Evolutionary conservation across 768 basidiomycete species (phyloP).

Genomic region (Tulasnella sp.): DNA sequence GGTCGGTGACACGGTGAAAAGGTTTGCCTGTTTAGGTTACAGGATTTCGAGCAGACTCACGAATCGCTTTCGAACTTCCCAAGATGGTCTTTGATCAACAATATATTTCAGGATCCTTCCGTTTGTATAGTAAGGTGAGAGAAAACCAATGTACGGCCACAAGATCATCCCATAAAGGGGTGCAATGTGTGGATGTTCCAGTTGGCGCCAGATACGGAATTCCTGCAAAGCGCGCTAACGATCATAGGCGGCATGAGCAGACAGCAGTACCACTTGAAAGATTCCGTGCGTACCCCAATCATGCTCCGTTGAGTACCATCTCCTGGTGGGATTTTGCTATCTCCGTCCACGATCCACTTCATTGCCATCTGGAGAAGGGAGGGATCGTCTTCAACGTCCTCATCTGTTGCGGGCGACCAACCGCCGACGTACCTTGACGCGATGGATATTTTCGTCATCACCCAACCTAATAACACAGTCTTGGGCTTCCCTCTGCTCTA

Average conservation of each 20-base stretch:
- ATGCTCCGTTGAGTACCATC: background rate
- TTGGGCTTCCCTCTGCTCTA: background rate
- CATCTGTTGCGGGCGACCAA: too few species aligned
- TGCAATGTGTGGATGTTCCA: constrained; percentile 10
- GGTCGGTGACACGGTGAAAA: background rate
- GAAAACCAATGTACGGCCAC: constrained; percentile 4
- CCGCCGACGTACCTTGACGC: background rate
- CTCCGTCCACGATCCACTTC: background rate
- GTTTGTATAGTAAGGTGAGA: background rate
- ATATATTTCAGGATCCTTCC: background rate
- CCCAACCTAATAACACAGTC: background rate
- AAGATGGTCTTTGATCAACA: background rate
- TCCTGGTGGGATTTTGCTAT: background rate
- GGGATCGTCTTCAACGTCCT: background rate
- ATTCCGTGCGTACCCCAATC: background rate
- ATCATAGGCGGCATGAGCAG: background rate
- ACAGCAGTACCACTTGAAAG: too few species aligned
- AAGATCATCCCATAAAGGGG: background rate
- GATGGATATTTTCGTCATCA: background rate
- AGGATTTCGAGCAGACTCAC: background rate
- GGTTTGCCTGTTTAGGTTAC: background rate
- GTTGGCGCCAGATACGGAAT: background rate
- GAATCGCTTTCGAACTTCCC: background rate
- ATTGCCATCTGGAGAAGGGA: background rate
- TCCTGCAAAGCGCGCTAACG: constrained; percentile 2